Evolutionary conservation across 106 monocot genomes (phyloP).

Genomic region (Platanthera zijinensis): DNA sequence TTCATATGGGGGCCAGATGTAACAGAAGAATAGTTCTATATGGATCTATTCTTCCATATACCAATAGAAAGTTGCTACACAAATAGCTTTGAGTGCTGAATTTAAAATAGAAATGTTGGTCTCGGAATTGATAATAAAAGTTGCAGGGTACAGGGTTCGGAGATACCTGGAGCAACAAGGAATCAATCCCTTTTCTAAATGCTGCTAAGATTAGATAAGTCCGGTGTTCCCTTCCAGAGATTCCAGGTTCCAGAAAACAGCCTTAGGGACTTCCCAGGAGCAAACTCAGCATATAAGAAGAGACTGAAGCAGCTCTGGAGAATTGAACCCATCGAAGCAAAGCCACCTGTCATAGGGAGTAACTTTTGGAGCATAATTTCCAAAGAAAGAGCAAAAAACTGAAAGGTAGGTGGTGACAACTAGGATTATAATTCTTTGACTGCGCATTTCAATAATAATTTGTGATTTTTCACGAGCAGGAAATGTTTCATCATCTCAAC

Average conservation of each 20-base stretch:
- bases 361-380: neutral
- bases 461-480: constrained; percentile 9
- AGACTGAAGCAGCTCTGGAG: constrained; percentile 15
- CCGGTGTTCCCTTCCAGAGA: constrained; percentile 31
- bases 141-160: constrained; percentile 19
- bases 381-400: constrained; percentile 7
- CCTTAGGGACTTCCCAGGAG: constrained; percentile 28
- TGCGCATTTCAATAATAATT: neutral
- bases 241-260: constrained; percentile 36
- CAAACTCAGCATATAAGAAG: constrained; percentile 20
- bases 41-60: constrained; percentile 28
- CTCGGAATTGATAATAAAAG: constrained; percentile 19
- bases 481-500: constrained; percentile 48
- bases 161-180: constrained; percentile 40
- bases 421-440: neutral
- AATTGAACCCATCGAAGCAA: constrained; percentile 7
- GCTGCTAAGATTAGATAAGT: constrained; percentile 25
- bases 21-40: constrained; percentile 13
- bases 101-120: constrained; percentile 31
- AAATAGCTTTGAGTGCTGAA: constrained; percentile 24
- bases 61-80: constrained; percentile 26
- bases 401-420: constrained; percentile 1
- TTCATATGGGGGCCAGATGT: constrained; percentile 16
- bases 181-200: constrained; percentile 30
- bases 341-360: constrained; percentile 8